These are phyloP conservation scores for Alternaria panax DNA, from an alignment of 2,329 filamentous ascomycete genomes.

Conservation along the genomic window DNA sequence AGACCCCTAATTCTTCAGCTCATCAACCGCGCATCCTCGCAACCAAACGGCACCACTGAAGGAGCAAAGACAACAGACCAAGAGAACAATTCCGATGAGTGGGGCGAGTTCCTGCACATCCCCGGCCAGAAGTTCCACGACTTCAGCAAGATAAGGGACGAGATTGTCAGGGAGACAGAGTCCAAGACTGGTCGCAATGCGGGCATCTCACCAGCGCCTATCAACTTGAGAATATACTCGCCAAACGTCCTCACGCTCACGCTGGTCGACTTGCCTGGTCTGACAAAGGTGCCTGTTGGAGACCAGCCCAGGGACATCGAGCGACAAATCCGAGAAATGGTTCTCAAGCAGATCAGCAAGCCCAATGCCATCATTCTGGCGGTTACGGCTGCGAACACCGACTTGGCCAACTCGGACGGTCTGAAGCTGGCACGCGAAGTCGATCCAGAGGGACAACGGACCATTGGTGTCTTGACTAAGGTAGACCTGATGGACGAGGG, in stretches of 20 bases:
- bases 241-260: conserved; percentile 97
- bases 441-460: conserved; percentile 95
- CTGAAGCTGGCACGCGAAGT: conserved; percentile 96
- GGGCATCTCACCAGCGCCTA: conserved; percentile 94
- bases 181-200: conserved; percentile 95
- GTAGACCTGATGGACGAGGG: conserved; percentile 99
- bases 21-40: conserved; percentile 78
- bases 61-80: conserved; percentile 76
- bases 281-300: conserved; percentile 96
- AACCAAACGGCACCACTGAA: conserved; percentile 72
- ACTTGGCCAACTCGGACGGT: conserved; percentile 98
- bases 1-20: conserved; percentile 96
- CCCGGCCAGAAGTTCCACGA: conserved; percentile 97
- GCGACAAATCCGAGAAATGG: conserved; percentile 96
- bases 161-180: conserved; percentile 96
- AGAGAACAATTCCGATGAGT: conserved; percentile 91
- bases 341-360: conserved; percentile 98
- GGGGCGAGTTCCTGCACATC: conserved; percentile 98
- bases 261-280: conserved; percentile 91
- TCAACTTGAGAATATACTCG: conserved; percentile 98
- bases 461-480: conserved; percentile 98
- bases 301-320: conserved; percentile 98
- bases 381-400: conserved; percentile 94
- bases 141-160: conserved; percentile 97
- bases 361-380: conserved; percentile 97